Evolutionary conservation across 2,329 filamentous ascomycete species (phyloP).

Genomic region (Bipolaris bicolor): DNA sequence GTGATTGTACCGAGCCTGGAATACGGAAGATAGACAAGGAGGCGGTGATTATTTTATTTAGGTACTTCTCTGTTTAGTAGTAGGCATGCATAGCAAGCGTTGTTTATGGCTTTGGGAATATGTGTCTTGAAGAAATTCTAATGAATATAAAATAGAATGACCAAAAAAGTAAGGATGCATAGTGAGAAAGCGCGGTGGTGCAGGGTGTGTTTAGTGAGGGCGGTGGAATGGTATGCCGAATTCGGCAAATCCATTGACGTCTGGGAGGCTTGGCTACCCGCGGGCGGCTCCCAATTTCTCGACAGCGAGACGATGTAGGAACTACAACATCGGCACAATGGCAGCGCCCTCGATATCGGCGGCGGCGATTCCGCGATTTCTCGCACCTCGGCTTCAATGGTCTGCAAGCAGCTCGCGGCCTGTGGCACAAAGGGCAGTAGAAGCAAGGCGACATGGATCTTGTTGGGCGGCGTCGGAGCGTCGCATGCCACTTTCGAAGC

Average conservation of each 20-base stretch:
- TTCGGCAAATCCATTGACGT: constrained; percentile 26
- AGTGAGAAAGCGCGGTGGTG: not conserved
- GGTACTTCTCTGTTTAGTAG: constrained; percentile 10
- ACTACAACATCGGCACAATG: constrained; percentile 35
- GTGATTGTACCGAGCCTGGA: constrained; percentile 82
- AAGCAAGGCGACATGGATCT: constrained; percentile 24
- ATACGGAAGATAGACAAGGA: constrained; percentile 52
- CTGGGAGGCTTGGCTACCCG: constrained; percentile 23
- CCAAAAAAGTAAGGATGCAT: no score
- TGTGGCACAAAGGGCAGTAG: constrained; percentile 16
- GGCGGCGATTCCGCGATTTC: constrained; percentile 46
- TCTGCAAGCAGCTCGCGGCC: constrained; percentile 36
- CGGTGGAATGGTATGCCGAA: constrained; percentile 26
- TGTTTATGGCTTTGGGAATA: constrained; percentile 8
- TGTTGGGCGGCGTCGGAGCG: constrained; percentile 20
- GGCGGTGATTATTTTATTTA: constrained; percentile 7
- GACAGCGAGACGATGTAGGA: constrained; percentile 8
- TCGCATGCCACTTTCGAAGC: constrained; percentile 16
- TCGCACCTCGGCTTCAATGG: constrained; percentile 49
- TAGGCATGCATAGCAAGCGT: constrained; percentile 34
- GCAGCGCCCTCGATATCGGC: constrained; percentile 29
- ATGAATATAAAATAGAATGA: no score
- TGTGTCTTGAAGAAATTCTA: not conserved
- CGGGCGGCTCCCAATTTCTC: constrained; percentile 16
- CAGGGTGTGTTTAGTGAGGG: not conserved